Base-by-base conservation (phyloP, 441 rosid genomes). In the Theobroma grandiflorum region DNA sequence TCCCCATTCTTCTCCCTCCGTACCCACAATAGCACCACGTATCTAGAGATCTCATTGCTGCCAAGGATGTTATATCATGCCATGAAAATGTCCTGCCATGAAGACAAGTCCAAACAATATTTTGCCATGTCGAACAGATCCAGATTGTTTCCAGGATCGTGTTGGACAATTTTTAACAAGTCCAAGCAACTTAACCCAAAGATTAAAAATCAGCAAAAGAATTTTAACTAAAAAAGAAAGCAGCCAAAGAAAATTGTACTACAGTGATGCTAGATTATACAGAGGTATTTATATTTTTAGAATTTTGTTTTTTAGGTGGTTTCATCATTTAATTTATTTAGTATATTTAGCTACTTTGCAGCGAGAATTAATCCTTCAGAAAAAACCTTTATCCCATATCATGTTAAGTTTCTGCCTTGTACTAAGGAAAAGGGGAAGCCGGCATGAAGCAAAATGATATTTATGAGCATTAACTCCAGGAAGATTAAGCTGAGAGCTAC, bases 281-380 rank as follows among this genome's bases (percentile, higher is more conserved):
- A 35, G 43, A 33, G 1, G 10, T 35, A 14, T 63, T 10, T 33
- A 15, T 37, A 15, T 4, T 16, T 65, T 65, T 18, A 18, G 47
- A 31, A 38, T 65, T 18, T 52, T 2, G 26, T n/a, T 4, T 52
- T 3, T 72, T 33, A 35, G 9, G 26, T 33, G 47, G 61, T 35
- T 50, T 62, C 45, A 35, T 72, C 16, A 31, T 50, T 52, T 38
- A 5, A 72, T 53, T 38, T 22, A 5, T 72, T 72, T 40, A 53
- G 35, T 35, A 26, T 26, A 26, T 26, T 26, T 26, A 26, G 31
- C 14, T n/a, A 37, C 11, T 18, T 18, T 9, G n/a, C 55, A n/a
- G 75, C 62, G 18, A 10, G 20, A 45, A 16, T 37, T 72, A n/a
- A 72, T 72, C 47, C 14, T 53, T 57, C 59, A 37, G 35, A 72